Base-by-base conservation (phyloP, 306 rosid species). In the Fragaria vesca region DNA sequence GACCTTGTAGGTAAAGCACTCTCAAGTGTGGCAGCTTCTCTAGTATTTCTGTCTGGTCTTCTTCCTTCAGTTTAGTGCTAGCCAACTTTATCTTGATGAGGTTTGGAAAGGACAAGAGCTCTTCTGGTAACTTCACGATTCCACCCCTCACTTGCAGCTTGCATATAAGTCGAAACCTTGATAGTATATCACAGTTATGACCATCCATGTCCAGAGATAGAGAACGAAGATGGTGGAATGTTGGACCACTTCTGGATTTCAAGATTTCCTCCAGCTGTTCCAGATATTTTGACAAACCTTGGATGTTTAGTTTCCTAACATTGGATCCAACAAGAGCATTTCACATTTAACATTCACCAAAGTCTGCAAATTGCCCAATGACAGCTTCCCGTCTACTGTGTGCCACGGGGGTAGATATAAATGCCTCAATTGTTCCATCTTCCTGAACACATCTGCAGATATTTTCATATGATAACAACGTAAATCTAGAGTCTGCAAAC, bases 381-480 rank as follows among this genome's bases (percentile, higher is more conserved):
- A 69, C 66, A 87, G 66, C 32, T 32, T 32, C 34, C 34, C 34
- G 2, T 2, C 3, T 32, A 32, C 2, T 2, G 34, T 32, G 34
- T 32, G 0, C 4, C 0, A 0, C 0, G 0, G 0, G 34, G 91
- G 91, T 66, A 87, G 86, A 84, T 89, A 89, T 30, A 89, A 58
- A 89, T 85, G 93, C 66, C 88, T 87, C 85, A 89, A 72, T 17
- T 76, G 69, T 57, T 80, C 70, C 81, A 87, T 57, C 75, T 81
- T 83, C 76, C 73, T 70, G 51, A 85, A 12, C 10, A 76, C 80
- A 32, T 76, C 68, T 12, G 87, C 24, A 24, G 24, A 84, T 62
- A 89, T 78, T 67, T 32, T 32, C 34, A n/a, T n/a, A n/a, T n/a
- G 0, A 24, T 2, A 0, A 30, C 34, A 32, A 12, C 81, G 87